These are phyloP conservation scores for Pulveroboletus ravenelii DNA, from an alignment of 768 basidiomycete genomes.

Conservation along the genomic window DNA sequence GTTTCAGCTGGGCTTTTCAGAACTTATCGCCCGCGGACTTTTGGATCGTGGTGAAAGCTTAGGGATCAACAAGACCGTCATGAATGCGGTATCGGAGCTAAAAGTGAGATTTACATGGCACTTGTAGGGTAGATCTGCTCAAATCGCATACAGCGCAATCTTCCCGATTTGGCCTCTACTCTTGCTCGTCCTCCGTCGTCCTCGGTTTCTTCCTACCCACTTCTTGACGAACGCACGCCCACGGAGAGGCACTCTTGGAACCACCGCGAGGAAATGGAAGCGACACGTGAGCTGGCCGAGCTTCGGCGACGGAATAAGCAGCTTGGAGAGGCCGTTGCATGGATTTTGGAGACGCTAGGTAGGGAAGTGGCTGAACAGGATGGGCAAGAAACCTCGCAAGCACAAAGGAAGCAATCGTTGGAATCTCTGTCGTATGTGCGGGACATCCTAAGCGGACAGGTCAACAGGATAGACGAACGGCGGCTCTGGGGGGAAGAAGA, in stretches of 20 bases:
- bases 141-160: slow-evolving; percentile 55
- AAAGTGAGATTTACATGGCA: slow-evolving; percentile 44
- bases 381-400: slow-evolving; percentile 39
- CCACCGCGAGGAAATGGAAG: slow-evolving; percentile 61
- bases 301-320: slow-evolving; percentile 54
- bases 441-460: slow-evolving; percentile 59
- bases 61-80: slow-evolving; percentile 79
- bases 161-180: slow-evolving; percentile 76
- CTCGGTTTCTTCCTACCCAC: slow-evolving; percentile 51
- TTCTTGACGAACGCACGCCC: slow-evolving; percentile 53
- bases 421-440: slow-evolving; percentile 75
- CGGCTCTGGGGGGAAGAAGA: slow-evolving; percentile 57
- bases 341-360: slow-evolving; percentile 69
- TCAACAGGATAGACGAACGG: slow-evolving; percentile 57
- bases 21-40: slow-evolving; percentile 66
- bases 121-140: background rate
- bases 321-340: slow-evolving; percentile 65
- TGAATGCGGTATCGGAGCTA: slow-evolving; percentile 75
- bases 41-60: slow-evolving; percentile 73
- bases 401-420: slow-evolving; percentile 55
- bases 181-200: slow-evolving; percentile 51
- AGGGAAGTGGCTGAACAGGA: slow-evolving; percentile 41
- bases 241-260: slow-evolving; percentile 68
- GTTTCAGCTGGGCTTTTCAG: slow-evolving; percentile 55
- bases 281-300: slow-evolving; percentile 57